Evolutionary conservation across 192 early-diverging fungal genomes (phyloP).

Genomic region (Funneliformis geosporum): DNA sequence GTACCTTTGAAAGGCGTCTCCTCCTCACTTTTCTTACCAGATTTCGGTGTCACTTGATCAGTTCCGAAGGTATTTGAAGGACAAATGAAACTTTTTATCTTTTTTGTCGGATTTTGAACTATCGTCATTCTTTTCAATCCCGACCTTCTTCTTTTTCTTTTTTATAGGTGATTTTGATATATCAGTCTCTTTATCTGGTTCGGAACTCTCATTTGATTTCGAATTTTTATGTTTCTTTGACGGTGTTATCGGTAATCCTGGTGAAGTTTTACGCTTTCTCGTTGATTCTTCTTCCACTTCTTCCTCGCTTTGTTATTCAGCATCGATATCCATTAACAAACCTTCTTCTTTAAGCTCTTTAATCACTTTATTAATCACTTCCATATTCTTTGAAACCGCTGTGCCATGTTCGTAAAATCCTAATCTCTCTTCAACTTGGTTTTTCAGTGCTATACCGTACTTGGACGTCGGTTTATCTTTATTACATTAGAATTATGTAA

Average conservation of each 20-base stretch:
- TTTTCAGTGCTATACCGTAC: conserved; percentile 90
- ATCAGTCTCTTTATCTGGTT: background rate
- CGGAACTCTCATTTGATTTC: background rate
- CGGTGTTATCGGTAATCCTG: background rate
- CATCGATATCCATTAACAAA: conserved; percentile 5
- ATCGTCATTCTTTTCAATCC: background rate
- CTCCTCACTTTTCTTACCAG: too few species aligned
- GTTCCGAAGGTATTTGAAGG: background rate
- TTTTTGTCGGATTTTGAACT: background rate
- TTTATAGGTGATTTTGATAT: background rate
- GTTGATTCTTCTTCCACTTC: background rate
- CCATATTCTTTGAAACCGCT: conserved; percentile 31
- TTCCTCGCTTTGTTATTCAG: background rate
- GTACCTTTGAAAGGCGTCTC: too few species aligned
- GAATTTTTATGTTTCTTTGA: background rate
- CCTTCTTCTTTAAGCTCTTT: background rate
- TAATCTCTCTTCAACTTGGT: conserved; percentile 96
- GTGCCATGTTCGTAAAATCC: conserved; percentile 85
- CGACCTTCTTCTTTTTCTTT: background rate
- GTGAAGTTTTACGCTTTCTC: background rate
- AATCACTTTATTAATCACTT: conserved; percentile 2
- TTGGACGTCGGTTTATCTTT: conserved; percentile 77
- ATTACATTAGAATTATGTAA: background rate
- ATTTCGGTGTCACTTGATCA: background rate
- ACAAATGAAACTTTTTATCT: background rate